phyloP scores from a whole-genome alignment of 2,329 filamentous ascomycete species.

The Sporothrix brasiliensis region DNA sequence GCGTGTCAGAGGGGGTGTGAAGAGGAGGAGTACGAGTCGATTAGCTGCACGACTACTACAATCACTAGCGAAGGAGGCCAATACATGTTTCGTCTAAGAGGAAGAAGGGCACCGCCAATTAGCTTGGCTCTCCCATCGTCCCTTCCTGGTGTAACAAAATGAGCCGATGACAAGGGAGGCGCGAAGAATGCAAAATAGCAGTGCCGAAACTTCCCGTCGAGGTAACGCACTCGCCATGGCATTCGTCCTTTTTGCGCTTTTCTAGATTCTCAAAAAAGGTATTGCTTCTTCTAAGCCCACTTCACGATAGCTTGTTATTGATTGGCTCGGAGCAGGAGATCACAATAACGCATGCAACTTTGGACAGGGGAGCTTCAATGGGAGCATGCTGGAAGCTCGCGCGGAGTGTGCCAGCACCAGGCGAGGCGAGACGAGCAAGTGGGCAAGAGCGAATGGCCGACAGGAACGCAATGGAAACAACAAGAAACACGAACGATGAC shows the following conservation, averaged over 20 bases:
- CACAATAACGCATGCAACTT: background rate
- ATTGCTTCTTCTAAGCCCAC: background rate
- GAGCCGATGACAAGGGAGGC: background rate
- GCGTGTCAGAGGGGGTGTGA: background rate
- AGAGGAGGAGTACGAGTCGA: background rate
- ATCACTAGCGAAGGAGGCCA: background rate
- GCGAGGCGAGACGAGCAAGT: background rate
- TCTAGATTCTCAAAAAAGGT: background rate
- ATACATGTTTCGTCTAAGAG: background rate
- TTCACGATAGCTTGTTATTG: background rate
- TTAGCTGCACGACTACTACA: conserved; percentile 17
- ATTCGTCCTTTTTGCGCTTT: no score
- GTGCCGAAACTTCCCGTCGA: background rate
- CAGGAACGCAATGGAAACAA: background rate
- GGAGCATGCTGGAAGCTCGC: conserved; percentile 5
- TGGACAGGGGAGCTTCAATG: background rate
- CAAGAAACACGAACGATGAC: background rate
- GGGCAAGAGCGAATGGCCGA: background rate
- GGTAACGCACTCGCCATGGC: background rate
- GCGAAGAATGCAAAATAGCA: background rate
- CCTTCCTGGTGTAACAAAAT: background rate
- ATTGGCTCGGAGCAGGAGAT: background rate
- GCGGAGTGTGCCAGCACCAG: background rate
- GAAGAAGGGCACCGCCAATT: background rate
- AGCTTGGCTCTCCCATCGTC: no score